Base-by-base conservation (phyloP, 1,139 yeast species). In the Nakaseomyces bracarensis region DNA sequence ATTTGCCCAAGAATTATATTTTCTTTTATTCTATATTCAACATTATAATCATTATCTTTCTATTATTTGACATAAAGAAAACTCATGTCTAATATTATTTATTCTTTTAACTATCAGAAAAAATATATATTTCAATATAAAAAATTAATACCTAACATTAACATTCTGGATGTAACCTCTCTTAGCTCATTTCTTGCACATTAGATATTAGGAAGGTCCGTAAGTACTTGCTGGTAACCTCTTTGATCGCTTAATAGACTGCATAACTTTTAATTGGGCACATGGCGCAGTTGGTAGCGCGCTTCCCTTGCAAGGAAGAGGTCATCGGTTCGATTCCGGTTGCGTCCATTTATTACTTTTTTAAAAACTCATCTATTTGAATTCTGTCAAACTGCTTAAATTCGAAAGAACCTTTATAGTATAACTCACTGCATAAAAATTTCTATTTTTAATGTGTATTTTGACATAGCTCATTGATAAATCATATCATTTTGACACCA, bases 221-320 rank as follows among this genome's bases (percentile, higher is more conserved):
- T 22, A 22, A 22, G 7, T 22, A n/a, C n/a, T 25, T 7, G 28
- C 13, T 13, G n/a, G 3, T 25, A 6, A 5, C 13, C 6, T 25
- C 13, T 6, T 25, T n/a, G n/a, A n/a, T n/a, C n/a, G n/a, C n/a
- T n/a, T n/a, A n/a, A n/a, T 10, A 13, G 4, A 28, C 9, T 5
- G 7, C 25, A 22, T 22, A 22, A 22, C 25, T 16, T 2, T 1
- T n/a, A 36, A 13, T 22, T 42, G 58, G 58, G 58, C 58, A 51
- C 50, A 48, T 54, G 56, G 58, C 58, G 57, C 58, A 54, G 58
- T 53, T 54, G 58, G 58, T 54, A 54, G 58, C 58, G 58, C 58
- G 58, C 57, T 49, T 51, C 58, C 58, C 57, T 54, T 54, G 58
- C 58, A 54, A 51, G 58, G 57, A 52, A 50, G 57, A 54, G 58